Conservation (phyloP, 768 basidiomycete genomes). For the Tulasnella sp. region DNA sequence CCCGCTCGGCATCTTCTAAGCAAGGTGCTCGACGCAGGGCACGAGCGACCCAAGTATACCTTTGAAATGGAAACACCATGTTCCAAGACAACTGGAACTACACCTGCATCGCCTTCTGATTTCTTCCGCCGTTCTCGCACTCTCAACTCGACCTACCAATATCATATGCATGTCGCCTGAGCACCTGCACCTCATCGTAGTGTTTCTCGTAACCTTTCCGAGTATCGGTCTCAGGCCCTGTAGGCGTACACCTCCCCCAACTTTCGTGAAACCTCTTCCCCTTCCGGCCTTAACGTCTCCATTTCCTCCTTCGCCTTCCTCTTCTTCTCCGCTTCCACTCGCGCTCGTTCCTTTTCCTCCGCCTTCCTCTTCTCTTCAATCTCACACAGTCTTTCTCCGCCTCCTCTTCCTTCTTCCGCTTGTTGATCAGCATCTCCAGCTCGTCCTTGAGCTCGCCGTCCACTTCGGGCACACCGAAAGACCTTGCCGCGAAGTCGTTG, state of each 20-base stretch:
- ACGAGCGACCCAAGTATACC: too few relatives aligned
- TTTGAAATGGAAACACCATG: too few relatives aligned
- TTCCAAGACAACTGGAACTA: too few relatives aligned
- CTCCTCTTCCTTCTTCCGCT: constrained; percentile 32
- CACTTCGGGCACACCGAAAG: constrained; percentile 48
- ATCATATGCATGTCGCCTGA: constrained; percentile 22
- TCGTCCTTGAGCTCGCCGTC: constrained; percentile 42
- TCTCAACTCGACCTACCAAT: constrained; percentile 32
- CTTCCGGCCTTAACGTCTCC: not conserved
- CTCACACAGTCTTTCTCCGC: not conserved
- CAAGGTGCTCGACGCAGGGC: too few relatives aligned
- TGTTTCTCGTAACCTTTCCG: constrained; percentile 23
- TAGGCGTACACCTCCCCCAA: constrained; percentile 29
- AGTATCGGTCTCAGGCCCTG: not conserved
- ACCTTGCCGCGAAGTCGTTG: constrained; percentile 60
- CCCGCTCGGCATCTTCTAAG: too few relatives aligned
- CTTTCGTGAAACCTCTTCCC: constrained; percentile 21
- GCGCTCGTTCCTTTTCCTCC: not conserved
- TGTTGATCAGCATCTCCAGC: too few relatives aligned
- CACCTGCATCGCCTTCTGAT: too few relatives aligned
- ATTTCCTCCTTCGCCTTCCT: not conserved
- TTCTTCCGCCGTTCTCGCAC: not conserved
- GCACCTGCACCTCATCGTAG: constrained; percentile 33
- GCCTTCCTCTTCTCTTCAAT: not conserved
- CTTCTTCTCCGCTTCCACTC: too few relatives aligned